Percentiles rank a stretch among this genome's conserved stretches.
phyloP scores from a whole-genome alignment of 768 basidiomycete species.

The Mycena belliarum region DNA sequence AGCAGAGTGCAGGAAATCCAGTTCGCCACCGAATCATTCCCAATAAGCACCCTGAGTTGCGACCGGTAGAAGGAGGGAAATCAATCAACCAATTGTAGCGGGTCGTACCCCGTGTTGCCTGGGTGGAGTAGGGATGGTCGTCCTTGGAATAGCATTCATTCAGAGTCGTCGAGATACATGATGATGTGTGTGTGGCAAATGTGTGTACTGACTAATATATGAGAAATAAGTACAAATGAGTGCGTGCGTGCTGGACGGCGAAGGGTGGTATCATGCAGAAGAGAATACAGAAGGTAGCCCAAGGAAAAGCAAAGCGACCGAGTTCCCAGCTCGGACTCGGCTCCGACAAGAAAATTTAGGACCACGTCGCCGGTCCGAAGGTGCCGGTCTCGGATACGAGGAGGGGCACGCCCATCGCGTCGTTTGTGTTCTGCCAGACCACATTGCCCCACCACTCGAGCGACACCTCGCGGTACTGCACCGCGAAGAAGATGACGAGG shows the following conservation, averaged over 20 bases:
- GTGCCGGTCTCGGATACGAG: conserved; percentile 46
- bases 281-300: neutral
- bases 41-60: too few species aligned
- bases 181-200: too few species aligned
- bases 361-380: conserved; percentile 68
- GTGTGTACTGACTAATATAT: conserved; percentile 3
- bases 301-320: neutral
- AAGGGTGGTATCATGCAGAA: conserved; percentile 5
- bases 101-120: too few species aligned
- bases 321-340: too few species aligned
- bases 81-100: too few species aligned
- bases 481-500: conserved; percentile 65
- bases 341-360: conserved; percentile 30
- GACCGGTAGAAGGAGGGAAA: too few species aligned
- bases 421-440: conserved; percentile 71
- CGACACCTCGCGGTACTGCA: conserved; percentile 52
- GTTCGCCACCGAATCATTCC: too few species aligned
- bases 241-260: neutral
- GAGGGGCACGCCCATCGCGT: conserved; percentile 60
- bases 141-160: neutral
- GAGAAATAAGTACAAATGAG: conserved; percentile 5
- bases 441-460: conserved; percentile 76
- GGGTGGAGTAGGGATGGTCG: too few species aligned
- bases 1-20: too few species aligned
- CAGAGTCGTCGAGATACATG: neutral